Conservation (phyloP, 805 yeast genomes). For the Grigorovia jiainica region DNA sequence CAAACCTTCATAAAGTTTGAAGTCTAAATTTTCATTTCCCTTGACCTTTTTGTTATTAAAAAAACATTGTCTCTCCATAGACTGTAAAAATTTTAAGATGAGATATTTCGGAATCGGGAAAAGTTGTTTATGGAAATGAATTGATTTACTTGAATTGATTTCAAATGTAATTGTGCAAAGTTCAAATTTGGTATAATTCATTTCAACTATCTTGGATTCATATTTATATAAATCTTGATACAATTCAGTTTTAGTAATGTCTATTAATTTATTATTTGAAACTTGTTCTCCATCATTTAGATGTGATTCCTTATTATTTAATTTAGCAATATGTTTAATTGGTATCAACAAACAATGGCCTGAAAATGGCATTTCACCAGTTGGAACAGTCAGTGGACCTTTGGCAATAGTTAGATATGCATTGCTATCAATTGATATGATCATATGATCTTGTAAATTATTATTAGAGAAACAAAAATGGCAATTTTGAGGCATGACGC, state of each 20-base stretch:
- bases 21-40: conserved; percentile 36
- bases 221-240: conserved; percentile 39
- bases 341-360: conserved; percentile 82
- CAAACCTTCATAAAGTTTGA: conserved; percentile 26
- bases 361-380: conserved; percentile 43
- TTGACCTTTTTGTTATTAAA: conserved; percentile 41
- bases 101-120: conserved; percentile 52
- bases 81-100: conserved; percentile 35
- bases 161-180: conserved; percentile 58
- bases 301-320: conserved; percentile 19
- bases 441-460: conserved; percentile 66
- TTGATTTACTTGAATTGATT: conserved; percentile 50
- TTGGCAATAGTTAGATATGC: conserved; percentile 71
- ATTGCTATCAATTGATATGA: conserved; percentile 59
- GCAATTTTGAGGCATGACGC: conserved; percentile 52
- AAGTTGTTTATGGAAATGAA: conserved; percentile 73
- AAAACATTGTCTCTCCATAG: conserved; percentile 35
- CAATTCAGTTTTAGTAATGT: conserved; percentile 11
- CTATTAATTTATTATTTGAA: not conserved
- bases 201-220: conserved; percentile 38
- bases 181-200: conserved; percentile 36
- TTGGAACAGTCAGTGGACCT: conserved; percentile 66
- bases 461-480: conserved; percentile 82
- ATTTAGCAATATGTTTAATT: conserved; percentile 56
- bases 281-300: not conserved